Percentiles rank a stretch among this genome's conserved stretches.
phyloP scores from a whole-genome alignment of 2,329 filamentous ascomycete species.

The Fusarium luffae region DNA sequence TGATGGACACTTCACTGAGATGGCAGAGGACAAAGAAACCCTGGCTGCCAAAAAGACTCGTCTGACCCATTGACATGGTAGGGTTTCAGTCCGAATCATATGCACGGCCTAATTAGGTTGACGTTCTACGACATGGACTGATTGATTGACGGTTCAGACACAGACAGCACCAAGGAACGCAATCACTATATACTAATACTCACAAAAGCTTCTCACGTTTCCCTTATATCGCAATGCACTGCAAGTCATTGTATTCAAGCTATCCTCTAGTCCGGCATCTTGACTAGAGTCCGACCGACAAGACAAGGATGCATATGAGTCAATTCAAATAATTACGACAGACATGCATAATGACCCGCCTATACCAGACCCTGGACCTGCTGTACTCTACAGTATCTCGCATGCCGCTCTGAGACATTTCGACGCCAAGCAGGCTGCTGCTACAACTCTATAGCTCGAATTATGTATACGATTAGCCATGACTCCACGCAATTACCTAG shows the following conservation, averaged over 20 bases:
- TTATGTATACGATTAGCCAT: not conserved
- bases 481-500: slow-evolving; percentile 6
- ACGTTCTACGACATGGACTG: not conserved
- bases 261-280: not conserved
- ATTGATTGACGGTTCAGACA: not conserved
- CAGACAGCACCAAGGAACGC: not conserved
- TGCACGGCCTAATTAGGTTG: not conserved
- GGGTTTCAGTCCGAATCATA: not conserved
- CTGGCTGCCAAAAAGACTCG: not conserved
- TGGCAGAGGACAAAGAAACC: not conserved
- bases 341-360: slow-evolving; percentile 12
- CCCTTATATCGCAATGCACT: not conserved
- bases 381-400: slow-evolving; percentile 1
- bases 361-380: not conserved
- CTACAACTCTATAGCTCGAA: not conserved
- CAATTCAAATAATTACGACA: slow-evolving; percentile 3
- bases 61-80: slow-evolving; percentile 19
- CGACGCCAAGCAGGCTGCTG: slow-evolving; percentile 31
- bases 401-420: slow-evolving; percentile 15
- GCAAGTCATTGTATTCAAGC: not conserved
- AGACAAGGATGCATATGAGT: slow-evolving; percentile 17
- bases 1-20: not conserved
- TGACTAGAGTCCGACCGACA: not conserved
- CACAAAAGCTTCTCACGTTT: not conserved
- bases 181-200: not conserved